Conservation (phyloP, 176 grass and related monocot species). For the Triticum dicoccoides region DNA sequence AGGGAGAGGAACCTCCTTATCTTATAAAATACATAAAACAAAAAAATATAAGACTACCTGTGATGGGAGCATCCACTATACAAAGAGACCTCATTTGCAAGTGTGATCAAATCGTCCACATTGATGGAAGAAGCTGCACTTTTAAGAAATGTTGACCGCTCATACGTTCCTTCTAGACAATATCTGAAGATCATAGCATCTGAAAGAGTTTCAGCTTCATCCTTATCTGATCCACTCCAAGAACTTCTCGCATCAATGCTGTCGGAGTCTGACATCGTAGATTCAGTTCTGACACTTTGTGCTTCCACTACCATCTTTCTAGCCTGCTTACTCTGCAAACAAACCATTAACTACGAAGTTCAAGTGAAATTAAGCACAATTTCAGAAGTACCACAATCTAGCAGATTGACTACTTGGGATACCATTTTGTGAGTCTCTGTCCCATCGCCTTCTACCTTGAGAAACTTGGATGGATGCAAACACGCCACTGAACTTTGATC, state of each 20-base stretch:
- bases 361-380: conserved; percentile 21
- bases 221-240: conserved; percentile 51
- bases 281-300: conserved; percentile 45
- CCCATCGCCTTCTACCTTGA: conserved; percentile 43
- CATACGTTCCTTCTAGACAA: conserved; percentile 68
- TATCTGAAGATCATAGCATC: conserved; percentile 81
- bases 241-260: conserved; percentile 58
- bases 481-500: conserved; percentile 31
- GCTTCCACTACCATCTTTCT: conserved; percentile 40
- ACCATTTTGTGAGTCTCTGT: conserved; percentile 29
- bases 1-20: conserved; percentile 13
- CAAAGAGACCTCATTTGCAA: conserved; percentile 66
- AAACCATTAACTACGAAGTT: background rate
- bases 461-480: conserved; percentile 37
- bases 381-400: background rate
- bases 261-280: conserved; percentile 62
- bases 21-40: background rate
- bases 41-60: conserved; percentile 41
- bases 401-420: conserved; percentile 35
- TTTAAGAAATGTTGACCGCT: conserved; percentile 69
- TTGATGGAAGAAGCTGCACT: conserved; percentile 43
- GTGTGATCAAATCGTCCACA: conserved; percentile 63
- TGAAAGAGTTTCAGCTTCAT: conserved; percentile 42
- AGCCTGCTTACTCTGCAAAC: conserved; percentile 33
- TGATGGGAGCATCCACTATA: conserved; percentile 95